Conservation (phyloP, 768 basidiomycete species). For the Auricularia cornea region DNA sequence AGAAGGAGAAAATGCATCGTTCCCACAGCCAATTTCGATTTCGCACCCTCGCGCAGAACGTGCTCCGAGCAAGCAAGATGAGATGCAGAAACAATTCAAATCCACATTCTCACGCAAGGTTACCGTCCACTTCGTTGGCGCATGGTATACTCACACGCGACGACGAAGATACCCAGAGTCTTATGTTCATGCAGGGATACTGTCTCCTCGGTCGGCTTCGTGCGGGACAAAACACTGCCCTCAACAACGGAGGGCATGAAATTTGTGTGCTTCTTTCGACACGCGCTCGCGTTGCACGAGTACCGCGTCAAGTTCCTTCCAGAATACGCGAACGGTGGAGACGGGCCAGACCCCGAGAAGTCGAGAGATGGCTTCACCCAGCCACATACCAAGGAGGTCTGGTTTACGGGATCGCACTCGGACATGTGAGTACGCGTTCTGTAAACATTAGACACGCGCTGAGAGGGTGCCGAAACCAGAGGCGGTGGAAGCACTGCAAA, state of each 20-base stretch:
- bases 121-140: slow-evolving; percentile 37
- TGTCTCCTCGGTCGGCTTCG: slow-evolving; percentile 33
- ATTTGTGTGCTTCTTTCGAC: slow-evolving; percentile 36
- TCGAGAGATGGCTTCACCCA: slow-evolving; percentile 7
- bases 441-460: background rate
- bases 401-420: slow-evolving; percentile 34
- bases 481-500: slow-evolving; percentile 15
- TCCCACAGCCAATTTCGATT: too few species aligned
- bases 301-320: slow-evolving; percentile 40
- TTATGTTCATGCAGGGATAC: background rate
- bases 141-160: slow-evolving; percentile 24
- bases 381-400: slow-evolving; percentile 30
- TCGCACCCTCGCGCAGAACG: too few species aligned
- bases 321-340: slow-evolving; percentile 30
- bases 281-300: slow-evolving; percentile 41
- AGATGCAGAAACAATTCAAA: slow-evolving; percentile 23
- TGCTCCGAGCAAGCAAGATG: too few species aligned
- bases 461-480: background rate
- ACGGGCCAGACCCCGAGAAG: background rate
- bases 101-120: slow-evolving; percentile 29
- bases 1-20: too few species aligned
- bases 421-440: slow-evolving; percentile 27
- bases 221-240: slow-evolving; percentile 25
- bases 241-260: slow-evolving; percentile 19
- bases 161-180: background rate